These are phyloP conservation scores for Dothistroma septosporum DNA, from an alignment of 2,329 filamentous ascomycete species.

Conservation along the genomic window DNA sequence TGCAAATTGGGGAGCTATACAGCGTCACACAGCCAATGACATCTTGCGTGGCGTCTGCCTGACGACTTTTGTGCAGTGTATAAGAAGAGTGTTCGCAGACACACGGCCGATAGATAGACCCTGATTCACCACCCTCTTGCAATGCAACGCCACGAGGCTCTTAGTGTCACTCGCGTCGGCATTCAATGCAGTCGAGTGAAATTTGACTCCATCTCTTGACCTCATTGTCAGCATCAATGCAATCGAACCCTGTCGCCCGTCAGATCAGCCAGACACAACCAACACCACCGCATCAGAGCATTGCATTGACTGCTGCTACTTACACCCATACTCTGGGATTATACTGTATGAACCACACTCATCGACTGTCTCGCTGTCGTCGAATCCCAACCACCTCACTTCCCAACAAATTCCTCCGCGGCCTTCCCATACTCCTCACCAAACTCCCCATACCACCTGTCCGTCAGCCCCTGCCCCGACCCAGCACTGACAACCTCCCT, in stretches of 20 bases:
- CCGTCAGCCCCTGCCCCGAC: conserved; percentile 39
- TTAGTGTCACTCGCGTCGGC: not conserved
- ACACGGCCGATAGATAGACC: not conserved
- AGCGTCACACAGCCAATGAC: not conserved
- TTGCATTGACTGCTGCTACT: too few species aligned
- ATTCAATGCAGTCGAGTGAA: not conserved
- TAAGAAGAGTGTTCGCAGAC: not conserved
- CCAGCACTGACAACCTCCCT: conserved; percentile 51
- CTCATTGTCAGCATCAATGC: not conserved
- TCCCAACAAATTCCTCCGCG: conserved; percentile 12
- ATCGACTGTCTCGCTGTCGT: not conserved
- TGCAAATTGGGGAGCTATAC: not conserved
- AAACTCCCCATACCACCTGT: conserved; percentile 42
- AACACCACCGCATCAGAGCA: too few species aligned
- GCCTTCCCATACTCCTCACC: conserved; percentile 26
- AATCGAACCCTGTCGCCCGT: too few species aligned
- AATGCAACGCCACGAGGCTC: not conserved
- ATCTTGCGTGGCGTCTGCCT: not conserved
- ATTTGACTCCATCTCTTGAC: not conserved
- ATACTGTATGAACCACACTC: not conserved
- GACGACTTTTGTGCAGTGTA: not conserved
- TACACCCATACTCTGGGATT: too few species aligned
- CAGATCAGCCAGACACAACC: too few species aligned
- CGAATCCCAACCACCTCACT: not conserved
- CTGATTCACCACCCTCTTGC: not conserved